These are phyloP conservation scores for Corylus avellana DNA, from an alignment of 306 rosid genomes.

Conservation along the genomic window DNA sequence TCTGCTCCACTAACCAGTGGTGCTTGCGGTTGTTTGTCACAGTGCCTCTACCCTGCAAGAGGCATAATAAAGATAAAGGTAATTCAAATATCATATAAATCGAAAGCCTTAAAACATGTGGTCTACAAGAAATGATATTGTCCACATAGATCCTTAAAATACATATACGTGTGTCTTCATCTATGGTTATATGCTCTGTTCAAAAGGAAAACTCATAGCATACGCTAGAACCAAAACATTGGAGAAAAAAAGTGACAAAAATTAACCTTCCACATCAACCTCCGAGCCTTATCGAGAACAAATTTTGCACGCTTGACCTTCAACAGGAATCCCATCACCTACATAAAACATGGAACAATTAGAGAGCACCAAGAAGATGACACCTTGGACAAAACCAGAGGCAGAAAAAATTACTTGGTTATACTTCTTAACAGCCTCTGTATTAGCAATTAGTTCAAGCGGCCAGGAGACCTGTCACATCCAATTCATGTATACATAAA, in stretches of 20 bases:
- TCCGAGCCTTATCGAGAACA: conserved; percentile 90
- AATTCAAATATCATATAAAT: conserved; percentile 17
- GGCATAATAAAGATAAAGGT: conserved; percentile 20
- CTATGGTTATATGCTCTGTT: background rate
- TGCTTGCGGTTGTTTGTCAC: conserved; percentile 55
- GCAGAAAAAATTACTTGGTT: conserved; percentile 61
- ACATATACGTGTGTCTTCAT: conserved; percentile 4
- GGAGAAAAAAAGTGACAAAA: conserved; percentile 13
- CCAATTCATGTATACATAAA: conserved; percentile 14
- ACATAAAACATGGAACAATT: conserved; percentile 19
- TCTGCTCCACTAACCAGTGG: conserved; percentile 95
- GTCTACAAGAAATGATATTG: conserved; percentile 14
- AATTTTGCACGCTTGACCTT: conserved; percentile 96
- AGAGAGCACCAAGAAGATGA: conserved; percentile 15
- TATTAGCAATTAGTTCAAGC: conserved; percentile 91
- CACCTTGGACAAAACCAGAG: conserved; percentile 24
- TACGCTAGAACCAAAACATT: conserved; percentile 19
- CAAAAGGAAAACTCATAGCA: conserved; percentile 4
- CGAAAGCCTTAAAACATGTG: conserved; percentile 13
- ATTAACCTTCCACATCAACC: conserved; percentile 97
- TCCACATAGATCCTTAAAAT: conserved; percentile 17
- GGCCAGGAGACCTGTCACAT: conserved; percentile 93
- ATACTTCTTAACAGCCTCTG: conserved; percentile 91
- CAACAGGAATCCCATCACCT: conserved; percentile 94
- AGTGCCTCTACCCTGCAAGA: conserved; percentile 75